These are phyloP conservation scores for Chenopodium quinoa DNA, from an alignment of 148 eudicot genomes.

Conservation along the genomic window DNA sequence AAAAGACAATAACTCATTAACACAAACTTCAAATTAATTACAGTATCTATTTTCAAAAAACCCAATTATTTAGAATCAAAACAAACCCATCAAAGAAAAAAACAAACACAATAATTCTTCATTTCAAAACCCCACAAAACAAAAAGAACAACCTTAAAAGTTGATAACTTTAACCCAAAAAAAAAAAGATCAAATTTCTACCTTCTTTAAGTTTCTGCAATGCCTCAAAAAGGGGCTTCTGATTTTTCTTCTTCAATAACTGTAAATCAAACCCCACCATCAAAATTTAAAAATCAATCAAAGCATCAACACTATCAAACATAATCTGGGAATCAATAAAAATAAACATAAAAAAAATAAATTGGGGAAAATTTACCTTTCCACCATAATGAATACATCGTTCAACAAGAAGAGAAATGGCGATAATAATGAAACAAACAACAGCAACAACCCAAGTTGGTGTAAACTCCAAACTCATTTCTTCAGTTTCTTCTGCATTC, in stretches of 20 bases:
- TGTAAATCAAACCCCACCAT: slow-evolving; percentile 25
- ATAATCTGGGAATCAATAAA: background rate
- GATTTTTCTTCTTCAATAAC: slow-evolving; percentile 66
- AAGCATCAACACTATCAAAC: background rate
- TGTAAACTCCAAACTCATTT: slow-evolving; percentile 54
- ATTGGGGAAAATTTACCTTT: slow-evolving; percentile 31
- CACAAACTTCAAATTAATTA: background rate
- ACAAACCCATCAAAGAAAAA: background rate
- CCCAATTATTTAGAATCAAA: background rate
- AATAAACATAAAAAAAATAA: background rate
- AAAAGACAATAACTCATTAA: background rate
- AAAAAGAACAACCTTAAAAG: background rate
- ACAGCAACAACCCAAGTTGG: slow-evolving; percentile 99
- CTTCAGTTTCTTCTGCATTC: slow-evolving; percentile 46
- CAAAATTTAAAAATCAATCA: background rate
- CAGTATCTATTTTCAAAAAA: too few relatives aligned
- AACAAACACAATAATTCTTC: background rate
- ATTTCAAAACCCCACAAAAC: background rate
- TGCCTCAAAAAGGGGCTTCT: slow-evolving; percentile 78
- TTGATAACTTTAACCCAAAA: slow-evolving; percentile 1
- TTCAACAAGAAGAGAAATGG: slow-evolving; percentile 78
- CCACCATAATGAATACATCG: slow-evolving; percentile 71
- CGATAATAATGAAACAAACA: slow-evolving; percentile 82
- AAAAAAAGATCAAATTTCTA: slow-evolving; percentile 5
- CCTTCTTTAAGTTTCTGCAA: slow-evolving; percentile 92